A percentile compares a stretch with the other conserved stretches of the same genome.
These are phyloP conservation scores for Lactifluus volemus DNA, from an alignment of 768 basidiomycete genomes.

Conservation along the genomic window DNA sequence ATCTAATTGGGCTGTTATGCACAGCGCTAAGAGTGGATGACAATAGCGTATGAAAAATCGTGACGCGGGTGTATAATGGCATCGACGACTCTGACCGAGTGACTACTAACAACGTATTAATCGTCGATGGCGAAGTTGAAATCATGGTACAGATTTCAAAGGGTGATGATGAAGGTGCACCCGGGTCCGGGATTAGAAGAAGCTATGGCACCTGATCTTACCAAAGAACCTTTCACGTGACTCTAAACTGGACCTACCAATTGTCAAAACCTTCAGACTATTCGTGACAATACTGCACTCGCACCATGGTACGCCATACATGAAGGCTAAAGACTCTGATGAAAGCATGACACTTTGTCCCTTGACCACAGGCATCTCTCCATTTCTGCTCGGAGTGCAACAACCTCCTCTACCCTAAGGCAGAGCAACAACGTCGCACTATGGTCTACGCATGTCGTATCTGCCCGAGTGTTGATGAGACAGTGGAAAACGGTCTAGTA, in stretches of 20 bases:
- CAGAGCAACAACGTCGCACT: constrained; percentile 73
- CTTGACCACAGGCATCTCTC: constrained; percentile 70
- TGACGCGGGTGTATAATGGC: background rate
- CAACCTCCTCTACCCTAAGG: constrained; percentile 90
- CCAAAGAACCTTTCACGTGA: too few species aligned
- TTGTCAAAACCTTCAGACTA: too few species aligned
- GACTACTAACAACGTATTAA: too few species aligned
- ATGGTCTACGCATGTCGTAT: constrained; percentile 92
- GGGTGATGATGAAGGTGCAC: too few species aligned
- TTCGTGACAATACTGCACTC: background rate
- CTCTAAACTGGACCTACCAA: too few species aligned
- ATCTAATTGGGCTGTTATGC: constrained; percentile 16
- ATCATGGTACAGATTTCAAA: too few species aligned
- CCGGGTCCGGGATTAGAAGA: too few species aligned
- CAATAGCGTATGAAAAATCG: constrained; percentile 12
- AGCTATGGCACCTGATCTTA: too few species aligned
- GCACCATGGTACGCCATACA: constrained; percentile 4
- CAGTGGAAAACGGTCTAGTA: constrained; percentile 80
- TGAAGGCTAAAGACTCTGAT: background rate
- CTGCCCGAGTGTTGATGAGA: constrained; percentile 73
- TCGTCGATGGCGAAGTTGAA: too few species aligned
- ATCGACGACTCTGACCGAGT: too few species aligned
- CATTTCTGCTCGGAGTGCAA: constrained; percentile 94
- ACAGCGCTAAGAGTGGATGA: constrained; percentile 20
- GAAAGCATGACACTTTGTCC: background rate